Base-by-base conservation (phyloP, 768 basidiomycete species). In the Rickenella mellea region DNA sequence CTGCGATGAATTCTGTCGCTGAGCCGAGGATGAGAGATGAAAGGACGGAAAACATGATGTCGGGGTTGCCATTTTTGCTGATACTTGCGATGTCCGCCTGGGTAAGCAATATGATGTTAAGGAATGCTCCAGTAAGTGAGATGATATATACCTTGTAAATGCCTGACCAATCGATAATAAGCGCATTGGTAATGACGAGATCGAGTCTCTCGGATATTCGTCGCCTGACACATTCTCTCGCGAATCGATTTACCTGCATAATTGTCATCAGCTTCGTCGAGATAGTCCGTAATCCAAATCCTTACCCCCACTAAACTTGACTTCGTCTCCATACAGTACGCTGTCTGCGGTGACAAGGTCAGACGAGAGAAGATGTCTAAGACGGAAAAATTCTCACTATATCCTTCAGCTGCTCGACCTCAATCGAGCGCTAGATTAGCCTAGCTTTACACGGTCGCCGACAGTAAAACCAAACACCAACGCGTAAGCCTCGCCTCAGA, bases 71-170 rank as follows among this genome's bases (percentile, higher is more conserved):
- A 7, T 91, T 88, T 61, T 99, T 98, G n/a, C 94, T 94, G 40
- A 98, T 83, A 0, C 85, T 91, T 10, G 68, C 70, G 47, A 98
- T 97, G 55, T 98, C 96, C 17, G 94, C 94, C 88, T 96, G 55
- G 2, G 26, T 14, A 40, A 2, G 22, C 24, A 17, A 42, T 21
- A 36, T 30, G 11, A 22, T 9, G 39, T 51, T 26, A 55, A 42
- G 36, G 19, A 30, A 10, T 27, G 66, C 51, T 0, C 93, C 93
- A 42, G 76, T 57, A 61, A 83, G 91, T 42, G 98, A 71, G 21
- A 96, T 94, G 39, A 99, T 89, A 55, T 98, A 96, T 15, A 94
- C 94, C 74, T 97, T 97, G 76, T 84, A 88, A 46, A 98, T 96
- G 2, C 92, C 91, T 24, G 77, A 78, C 87, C 89, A 97, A 58